phyloP scores from a whole-genome alignment of 805 yeast species.

The Ogataea kodamae region DNA sequence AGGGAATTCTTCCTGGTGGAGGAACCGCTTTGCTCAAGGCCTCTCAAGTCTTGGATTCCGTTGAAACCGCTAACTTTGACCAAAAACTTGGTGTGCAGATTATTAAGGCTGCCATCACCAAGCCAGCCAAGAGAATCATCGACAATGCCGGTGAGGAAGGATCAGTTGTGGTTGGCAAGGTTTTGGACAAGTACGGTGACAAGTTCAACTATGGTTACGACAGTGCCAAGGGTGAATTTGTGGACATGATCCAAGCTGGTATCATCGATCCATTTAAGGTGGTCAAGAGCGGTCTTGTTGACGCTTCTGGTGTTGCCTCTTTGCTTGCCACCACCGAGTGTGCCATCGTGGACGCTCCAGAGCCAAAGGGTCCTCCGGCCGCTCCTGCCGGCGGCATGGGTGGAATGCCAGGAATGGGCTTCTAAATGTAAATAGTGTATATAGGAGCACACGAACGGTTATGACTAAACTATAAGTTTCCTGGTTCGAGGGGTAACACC shows the following conservation, averaged over 20 bases:
- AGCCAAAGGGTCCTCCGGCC: conserved; percentile 58
- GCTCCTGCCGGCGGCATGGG: conserved; percentile 59
- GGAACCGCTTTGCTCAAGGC: conserved; percentile 98
- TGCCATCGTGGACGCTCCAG: conserved; percentile 94
- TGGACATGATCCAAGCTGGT: conserved; percentile 95
- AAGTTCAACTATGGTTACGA: conserved; percentile 91
- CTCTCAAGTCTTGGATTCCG: conserved; percentile 63
- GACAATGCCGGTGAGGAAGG: conserved; percentile 99
- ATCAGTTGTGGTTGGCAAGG: conserved; percentile 91
- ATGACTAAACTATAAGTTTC: background rate
- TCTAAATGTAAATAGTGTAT: conserved; percentile 18
- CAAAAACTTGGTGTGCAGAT: conserved; percentile 94
- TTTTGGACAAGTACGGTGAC: conserved; percentile 53
- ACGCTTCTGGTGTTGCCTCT: conserved; percentile 97
- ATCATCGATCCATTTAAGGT: conserved; percentile 98
- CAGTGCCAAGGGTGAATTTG: conserved; percentile 87
- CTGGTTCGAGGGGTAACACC: background rate
- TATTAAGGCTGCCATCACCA: conserved; percentile 86
- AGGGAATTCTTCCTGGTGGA: conserved; percentile 99
- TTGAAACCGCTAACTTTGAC: conserved; percentile 84
- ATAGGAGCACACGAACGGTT: conserved; percentile 2
- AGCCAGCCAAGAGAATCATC: conserved; percentile 93
- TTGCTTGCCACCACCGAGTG: conserved; percentile 97
- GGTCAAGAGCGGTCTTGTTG: conserved; percentile 91
- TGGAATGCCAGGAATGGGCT: conserved; percentile 36